phyloP scores from a whole-genome alignment of 2,329 filamentous ascomycete genomes.

The Rhexocercosporidium sp. region DNA sequence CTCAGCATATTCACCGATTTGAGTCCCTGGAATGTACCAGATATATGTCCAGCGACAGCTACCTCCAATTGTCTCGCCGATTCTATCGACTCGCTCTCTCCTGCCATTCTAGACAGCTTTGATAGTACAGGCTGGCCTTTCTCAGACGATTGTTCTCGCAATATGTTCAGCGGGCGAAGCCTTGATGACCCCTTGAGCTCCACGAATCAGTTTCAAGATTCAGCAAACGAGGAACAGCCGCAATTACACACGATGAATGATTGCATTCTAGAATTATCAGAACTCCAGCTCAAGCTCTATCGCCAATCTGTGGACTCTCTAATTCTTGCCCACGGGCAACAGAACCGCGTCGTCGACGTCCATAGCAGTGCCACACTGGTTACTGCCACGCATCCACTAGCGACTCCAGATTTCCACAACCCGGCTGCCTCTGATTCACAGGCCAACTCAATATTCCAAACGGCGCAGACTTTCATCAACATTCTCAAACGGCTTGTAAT shows the following conservation, averaged over 20 bases:
- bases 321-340: background rate
- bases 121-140: background rate
- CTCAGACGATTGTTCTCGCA: background rate
- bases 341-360: background rate
- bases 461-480: slow-evolving; percentile 4
- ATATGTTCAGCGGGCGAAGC: background rate
- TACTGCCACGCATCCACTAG: background rate
- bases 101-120: background rate
- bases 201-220: background rate
- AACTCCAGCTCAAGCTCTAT: slow-evolving; percentile 3
- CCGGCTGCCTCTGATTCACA: background rate
- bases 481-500: background rate
- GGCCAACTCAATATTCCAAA: slow-evolving; percentile 1
- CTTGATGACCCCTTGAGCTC: background rate
- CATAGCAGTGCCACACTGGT: background rate
- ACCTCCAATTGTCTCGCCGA: background rate
- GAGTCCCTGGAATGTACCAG: background rate
- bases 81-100: background rate
- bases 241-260: background rate
- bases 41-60: background rate
- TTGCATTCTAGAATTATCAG: background rate
- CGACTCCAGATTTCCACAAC: background rate
- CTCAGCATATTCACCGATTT: slow-evolving; percentile 4
- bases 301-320: background rate
- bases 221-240: background rate